Evolutionary conservation across 2,329 filamentous ascomycete species (phyloP), one percentile per base, ranked within the genome.

Genomic region (Fusarium subglutinans): DNA sequence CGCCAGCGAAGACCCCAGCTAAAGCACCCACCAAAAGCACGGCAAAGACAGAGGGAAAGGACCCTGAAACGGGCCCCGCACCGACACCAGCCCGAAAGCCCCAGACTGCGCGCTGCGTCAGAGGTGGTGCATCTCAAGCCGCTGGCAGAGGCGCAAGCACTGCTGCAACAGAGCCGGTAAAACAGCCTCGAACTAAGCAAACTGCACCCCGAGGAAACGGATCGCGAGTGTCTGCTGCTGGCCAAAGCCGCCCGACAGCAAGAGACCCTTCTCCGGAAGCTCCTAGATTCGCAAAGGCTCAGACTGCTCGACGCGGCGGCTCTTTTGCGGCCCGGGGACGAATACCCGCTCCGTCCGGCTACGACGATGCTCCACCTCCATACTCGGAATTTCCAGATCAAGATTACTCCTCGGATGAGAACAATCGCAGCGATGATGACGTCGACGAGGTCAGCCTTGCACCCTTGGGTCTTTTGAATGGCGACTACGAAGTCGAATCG

Each of bases 401-500:
- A 24, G 63, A 58, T 6, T 59, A 37, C 40, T 37, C 33, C 44
- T 70, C 70, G 11, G 57, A 72, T 14, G 62, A 33, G n/a, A 40
- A 37, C 3, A 33, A 40, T 20, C 24, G 48, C n/a, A 41, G 56
- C 47, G 58, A 69, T n/a, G 57, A 68, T n/a, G 57, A 68, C 10
- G 44, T 81, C 3, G 50, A 22, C 4, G 38, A 62, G 22, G 26
- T 33, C 45, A 38, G 24, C 15, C 33, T 60, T 8, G 44, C 44
- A 6, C 76, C 80, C 5, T 76, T 86, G 0, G 82, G 83, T 5
- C 75, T 83, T 6, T 73, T 88, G 20, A 87, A 86, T 55, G 86
- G 87, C 14, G 78, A 80, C 7, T 89, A 88, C 76, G 70, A 78
- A 8, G 75, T 88, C 20, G 48, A 66, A 15, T 83, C 78, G 53